A percentile compares a stretch with the other conserved stretches of the same genome.
phyloP scores from a whole-genome alignment of 2,329 filamentous ascomycete species.

The Cercospora beticola region DNA sequence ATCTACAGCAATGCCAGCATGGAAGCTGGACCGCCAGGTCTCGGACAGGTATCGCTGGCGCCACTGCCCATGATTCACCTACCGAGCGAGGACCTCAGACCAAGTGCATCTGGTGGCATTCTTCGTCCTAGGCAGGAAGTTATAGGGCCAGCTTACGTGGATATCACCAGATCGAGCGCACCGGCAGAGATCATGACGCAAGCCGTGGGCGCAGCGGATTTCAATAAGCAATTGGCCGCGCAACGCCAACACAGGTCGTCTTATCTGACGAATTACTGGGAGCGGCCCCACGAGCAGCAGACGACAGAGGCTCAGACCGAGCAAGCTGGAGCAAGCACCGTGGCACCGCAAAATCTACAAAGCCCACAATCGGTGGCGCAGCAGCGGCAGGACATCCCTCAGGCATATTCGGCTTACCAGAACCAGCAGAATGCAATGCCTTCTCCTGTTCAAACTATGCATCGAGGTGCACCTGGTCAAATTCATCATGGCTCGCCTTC shows the following conservation, averaged over 20 bases:
- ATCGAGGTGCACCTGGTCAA: conserved; percentile 55
- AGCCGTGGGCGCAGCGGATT: conserved; percentile 84
- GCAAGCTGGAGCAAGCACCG: conserved; percentile 42
- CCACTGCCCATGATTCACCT: conserved; percentile 83
- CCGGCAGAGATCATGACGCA: conserved; percentile 80
- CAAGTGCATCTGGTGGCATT: conserved; percentile 76
- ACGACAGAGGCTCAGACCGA: conserved; percentile 50
- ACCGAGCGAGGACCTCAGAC: conserved; percentile 73
- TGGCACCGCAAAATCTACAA: conserved; percentile 47
- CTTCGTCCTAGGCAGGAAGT: conserved; percentile 89
- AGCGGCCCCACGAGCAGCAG: conserved; percentile 72
- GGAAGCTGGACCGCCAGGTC: conserved; percentile 42
- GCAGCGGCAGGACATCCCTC: conserved; percentile 59
- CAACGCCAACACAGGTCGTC: conserved; percentile 76
- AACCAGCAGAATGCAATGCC: conserved; percentile 72
- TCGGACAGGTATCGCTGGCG: conserved; percentile 68
- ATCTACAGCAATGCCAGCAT: conserved; percentile 68
- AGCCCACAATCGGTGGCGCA: conserved; percentile 47
- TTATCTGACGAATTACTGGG: conserved; percentile 79
- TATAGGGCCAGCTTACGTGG: conserved; percentile 81
- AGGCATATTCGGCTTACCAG: conserved; percentile 68
- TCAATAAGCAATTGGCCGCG: conserved; percentile 79
- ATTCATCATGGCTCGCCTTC: conserved; percentile 67
- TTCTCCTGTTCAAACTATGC: conserved; percentile 69
- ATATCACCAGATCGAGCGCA: conserved; percentile 74